Conservation (phyloP, 1,284 basidiomycete species). For the Pholiota adiposa region DNA sequence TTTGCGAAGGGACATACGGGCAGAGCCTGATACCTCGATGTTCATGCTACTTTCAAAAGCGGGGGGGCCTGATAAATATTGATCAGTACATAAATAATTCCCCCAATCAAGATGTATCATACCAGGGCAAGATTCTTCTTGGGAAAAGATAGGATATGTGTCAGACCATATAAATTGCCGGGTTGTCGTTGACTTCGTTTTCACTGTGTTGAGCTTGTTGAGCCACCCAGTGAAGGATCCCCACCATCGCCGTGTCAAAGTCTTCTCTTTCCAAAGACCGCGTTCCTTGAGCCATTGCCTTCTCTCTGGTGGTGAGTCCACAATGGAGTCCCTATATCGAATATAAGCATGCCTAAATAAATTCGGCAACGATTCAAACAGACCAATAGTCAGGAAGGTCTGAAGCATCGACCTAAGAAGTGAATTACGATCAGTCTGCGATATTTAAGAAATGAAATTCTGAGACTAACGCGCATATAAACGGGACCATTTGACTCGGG, state of each 20-base stretch:
- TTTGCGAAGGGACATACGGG: conserved; percentile 12
- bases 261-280: conserved; percentile 24
- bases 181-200: conserved; percentile 5
- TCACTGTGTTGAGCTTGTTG: conserved; percentile 21
- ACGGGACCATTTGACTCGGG: conserved; percentile 25
- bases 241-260: conserved; percentile 23
- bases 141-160: conserved; percentile 24
- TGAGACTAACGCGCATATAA: conserved; percentile 25
- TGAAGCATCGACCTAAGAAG: conserved; percentile 14
- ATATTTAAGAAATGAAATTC: not conserved
- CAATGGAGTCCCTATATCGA: conserved; percentile 5
- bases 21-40: conserved; percentile 12
- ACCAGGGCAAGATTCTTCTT: conserved; percentile 15
- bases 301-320: conserved; percentile 22
- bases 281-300: conserved; percentile 22
- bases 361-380: not conserved
- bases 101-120: too few relatives aligned
- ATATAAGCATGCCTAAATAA: not conserved
- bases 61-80: conserved; percentile 7
- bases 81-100: too few relatives aligned
- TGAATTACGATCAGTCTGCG: conserved; percentile 1
- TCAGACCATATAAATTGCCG: conserved; percentile 22
- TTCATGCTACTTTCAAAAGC: conserved; percentile 14
- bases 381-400: conserved; percentile 28
- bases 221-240: conserved; percentile 27